These are phyloP conservation scores for Emmonsiellopsis sp. DNA, from an alignment of 2,329 filamentous ascomycete genomes.

Conservation along the genomic window DNA sequence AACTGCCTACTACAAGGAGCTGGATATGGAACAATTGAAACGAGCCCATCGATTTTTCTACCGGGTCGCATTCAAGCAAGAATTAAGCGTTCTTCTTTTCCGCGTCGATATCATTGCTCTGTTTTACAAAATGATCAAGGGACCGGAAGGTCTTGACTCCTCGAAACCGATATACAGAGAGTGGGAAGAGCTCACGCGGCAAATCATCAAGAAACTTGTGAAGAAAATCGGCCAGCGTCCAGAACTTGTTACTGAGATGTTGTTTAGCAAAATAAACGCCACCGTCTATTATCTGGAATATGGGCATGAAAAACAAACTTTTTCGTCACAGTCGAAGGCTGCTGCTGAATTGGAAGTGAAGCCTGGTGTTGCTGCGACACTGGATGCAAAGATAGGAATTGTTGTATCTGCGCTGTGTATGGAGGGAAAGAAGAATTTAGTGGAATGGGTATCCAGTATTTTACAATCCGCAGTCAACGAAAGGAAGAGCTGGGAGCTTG, in stretches of 20 bases:
- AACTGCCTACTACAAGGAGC: slow-evolving; percentile 68
- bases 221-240: slow-evolving; percentile 80
- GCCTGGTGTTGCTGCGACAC: slow-evolving; percentile 52
- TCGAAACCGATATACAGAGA: slow-evolving; percentile 64
- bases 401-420: slow-evolving; percentile 72
- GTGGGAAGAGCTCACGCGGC: slow-evolving; percentile 82
- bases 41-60: slow-evolving; percentile 91
- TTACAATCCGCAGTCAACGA: slow-evolving; percentile 61
- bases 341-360: slow-evolving; percentile 80
- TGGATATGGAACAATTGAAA: slow-evolving; percentile 73
- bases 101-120: slow-evolving; percentile 83
- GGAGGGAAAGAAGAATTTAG: slow-evolving; percentile 63
- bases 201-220: slow-evolving; percentile 71
- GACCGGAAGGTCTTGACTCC: slow-evolving; percentile 65
- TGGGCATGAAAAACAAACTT: slow-evolving; percentile 72
- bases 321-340: slow-evolving; percentile 56
- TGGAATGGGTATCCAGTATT: slow-evolving; percentile 74
- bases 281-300: slow-evolving; percentile 85
- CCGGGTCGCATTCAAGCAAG: slow-evolving; percentile 87
- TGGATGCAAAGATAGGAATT: slow-evolving; percentile 65
- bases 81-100: slow-evolving; percentile 80
- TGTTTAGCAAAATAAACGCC: slow-evolving; percentile 83
- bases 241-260: slow-evolving; percentile 77
- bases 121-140: slow-evolving; percentile 86
- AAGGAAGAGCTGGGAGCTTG: slow-evolving; percentile 67